These are phyloP conservation scores for Arthrobotrys sphaeroides DNA, from an alignment of 2,329 filamentous ascomycete genomes.

Conservation along the genomic window DNA sequence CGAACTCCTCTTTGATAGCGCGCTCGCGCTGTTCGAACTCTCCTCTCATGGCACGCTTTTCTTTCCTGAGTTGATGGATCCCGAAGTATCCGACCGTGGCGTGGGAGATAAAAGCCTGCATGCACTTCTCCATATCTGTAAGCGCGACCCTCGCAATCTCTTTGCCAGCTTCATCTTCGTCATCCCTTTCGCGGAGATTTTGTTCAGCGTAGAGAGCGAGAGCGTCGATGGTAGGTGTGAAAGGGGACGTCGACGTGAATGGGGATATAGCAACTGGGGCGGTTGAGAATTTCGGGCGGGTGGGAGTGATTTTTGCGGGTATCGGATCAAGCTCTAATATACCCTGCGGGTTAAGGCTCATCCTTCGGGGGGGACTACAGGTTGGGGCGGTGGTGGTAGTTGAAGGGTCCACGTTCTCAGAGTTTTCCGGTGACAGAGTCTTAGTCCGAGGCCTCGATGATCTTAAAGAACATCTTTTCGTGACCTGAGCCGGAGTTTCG, in stretches of 20 bases:
- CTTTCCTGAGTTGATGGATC: not conserved
- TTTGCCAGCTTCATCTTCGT: not conserved
- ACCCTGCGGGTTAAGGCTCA: slow-evolving; percentile 3
- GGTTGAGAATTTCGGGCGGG: not conserved
- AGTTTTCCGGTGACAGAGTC: not conserved
- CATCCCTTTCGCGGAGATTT: not conserved
- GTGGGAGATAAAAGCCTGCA: not conserved
- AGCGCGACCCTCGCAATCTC: not conserved
- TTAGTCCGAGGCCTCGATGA: not conserved
- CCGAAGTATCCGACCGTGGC: slow-evolving; percentile 16
- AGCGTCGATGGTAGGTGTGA: not conserved
- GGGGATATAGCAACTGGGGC: slow-evolving; percentile 2
- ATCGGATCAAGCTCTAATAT: slow-evolving; percentile 7
- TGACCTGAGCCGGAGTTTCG: not conserved
- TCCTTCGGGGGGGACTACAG: not conserved
- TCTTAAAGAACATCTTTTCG: not conserved
- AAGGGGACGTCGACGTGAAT: not conserved
- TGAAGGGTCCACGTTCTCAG: not conserved
- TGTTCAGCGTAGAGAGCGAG: not conserved
- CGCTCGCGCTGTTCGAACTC: no score
- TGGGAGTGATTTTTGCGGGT: not conserved
- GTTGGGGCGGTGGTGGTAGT: not conserved
- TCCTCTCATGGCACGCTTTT: not conserved
- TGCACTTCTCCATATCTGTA: not conserved
- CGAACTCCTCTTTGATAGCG: no score